Conservation (phyloP, 345 rosid species). For the Linum trigynum region DNA sequence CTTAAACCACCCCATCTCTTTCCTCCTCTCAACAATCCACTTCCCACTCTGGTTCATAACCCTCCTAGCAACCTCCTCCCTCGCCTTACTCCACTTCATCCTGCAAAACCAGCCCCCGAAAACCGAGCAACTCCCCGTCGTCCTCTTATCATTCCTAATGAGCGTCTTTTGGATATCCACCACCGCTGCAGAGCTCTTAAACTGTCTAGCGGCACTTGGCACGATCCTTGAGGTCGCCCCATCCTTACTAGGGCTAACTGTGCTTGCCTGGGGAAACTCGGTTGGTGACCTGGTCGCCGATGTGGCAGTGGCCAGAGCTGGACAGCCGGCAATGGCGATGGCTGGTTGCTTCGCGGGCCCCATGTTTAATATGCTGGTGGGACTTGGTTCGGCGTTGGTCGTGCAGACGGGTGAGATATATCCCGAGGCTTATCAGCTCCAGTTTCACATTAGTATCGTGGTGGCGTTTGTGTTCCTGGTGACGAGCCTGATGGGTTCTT, state of each 20-base stretch:
- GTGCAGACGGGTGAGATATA: constrained; percentile 63
- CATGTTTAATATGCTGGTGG: constrained; percentile 97
- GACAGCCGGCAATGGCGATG: constrained; percentile 98
- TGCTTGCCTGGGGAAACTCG: constrained; percentile 97
- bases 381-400: constrained; percentile 76
- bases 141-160: constrained; percentile 69
- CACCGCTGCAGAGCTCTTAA: constrained; percentile 83
- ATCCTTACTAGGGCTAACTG: constrained; percentile 78
- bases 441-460: constrained; percentile 71
- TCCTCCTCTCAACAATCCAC: constrained; percentile 62
- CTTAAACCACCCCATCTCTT: constrained; percentile 62
- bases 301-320: constrained; percentile 93
- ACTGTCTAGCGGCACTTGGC: constrained; percentile 81
- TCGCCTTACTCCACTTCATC: constrained; percentile 63
- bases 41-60: constrained; percentile 78
- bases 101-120: constrained; percentile 79
- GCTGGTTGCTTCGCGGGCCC: constrained; percentile 98
- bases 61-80: constrained; percentile 57
- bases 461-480: constrained; percentile 87
- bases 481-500: constrained; percentile 84
- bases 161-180: constrained; percentile 96
- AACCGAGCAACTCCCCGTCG: constrained; percentile 60
- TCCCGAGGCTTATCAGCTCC: constrained; percentile 72
- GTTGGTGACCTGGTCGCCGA: constrained; percentile 97
- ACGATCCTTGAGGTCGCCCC: constrained; percentile 65